Conservation (phyloP, 2,329 filamentous ascomycete genomes). For the Aschersonia sp. region DNA sequence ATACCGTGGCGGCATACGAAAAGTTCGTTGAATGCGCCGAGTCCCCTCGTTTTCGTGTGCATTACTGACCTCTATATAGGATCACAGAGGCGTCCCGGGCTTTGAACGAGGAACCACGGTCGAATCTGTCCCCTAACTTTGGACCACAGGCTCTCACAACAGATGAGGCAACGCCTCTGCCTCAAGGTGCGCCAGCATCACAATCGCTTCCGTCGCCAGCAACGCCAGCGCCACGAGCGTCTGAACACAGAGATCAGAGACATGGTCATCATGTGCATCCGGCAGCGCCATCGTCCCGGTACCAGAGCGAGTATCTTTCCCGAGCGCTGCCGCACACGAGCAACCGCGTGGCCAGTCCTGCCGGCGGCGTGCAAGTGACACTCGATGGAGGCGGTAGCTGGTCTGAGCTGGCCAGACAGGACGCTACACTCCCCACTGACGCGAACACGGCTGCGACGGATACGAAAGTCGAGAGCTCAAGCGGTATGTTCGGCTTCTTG, state of each 20-base stretch:
- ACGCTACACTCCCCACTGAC: conserved; percentile 57
- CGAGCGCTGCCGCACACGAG: conserved; percentile 38
- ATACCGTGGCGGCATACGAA: conserved; percentile 68
- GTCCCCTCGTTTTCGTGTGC: not conserved
- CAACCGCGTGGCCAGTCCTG: conserved; percentile 59
- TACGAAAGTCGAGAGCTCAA: conserved; percentile 42
- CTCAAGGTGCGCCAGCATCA: conserved; percentile 7
- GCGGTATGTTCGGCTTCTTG: conserved; percentile 81
- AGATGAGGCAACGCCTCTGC: conserved; percentile 29
- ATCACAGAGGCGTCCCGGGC: conserved; percentile 18
- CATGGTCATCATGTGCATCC: conserved; percentile 9
- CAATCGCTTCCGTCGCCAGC: not conserved
- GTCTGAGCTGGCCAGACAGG: conserved; percentile 79
- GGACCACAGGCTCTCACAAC: conserved; percentile 35
- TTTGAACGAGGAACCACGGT: conserved; percentile 6
- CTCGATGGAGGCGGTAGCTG: conserved; percentile 81
- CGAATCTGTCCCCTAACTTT: conserved; percentile 2
- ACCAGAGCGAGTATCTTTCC: conserved; percentile 30
- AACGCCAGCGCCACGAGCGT: conserved; percentile 6
- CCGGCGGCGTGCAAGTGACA: conserved; percentile 80
- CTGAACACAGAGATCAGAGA: conserved; percentile 12
- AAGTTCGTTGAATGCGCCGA: conserved; percentile 34
- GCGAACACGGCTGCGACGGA: conserved; percentile 38
- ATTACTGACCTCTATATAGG: conserved; percentile 14
- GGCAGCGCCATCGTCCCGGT: conserved; percentile 20